Evolutionary conservation across 768 basidiomycete species (phyloP).

Genomic region (Agaricus blazei): DNA sequence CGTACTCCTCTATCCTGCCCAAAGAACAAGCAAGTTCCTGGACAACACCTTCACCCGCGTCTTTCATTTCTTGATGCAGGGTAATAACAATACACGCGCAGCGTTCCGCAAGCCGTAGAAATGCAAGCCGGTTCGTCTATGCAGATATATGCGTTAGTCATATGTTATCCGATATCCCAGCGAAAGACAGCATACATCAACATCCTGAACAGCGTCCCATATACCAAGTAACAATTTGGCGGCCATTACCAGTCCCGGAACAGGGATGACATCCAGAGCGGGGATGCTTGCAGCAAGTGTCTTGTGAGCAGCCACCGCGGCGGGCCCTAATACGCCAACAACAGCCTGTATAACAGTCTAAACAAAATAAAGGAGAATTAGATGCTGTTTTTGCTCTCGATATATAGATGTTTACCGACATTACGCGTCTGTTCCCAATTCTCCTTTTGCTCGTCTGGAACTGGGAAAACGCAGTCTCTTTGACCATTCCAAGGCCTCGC

Average conservation of each 20-base stretch:
- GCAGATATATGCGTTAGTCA: neutral
- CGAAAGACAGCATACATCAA: constrained; percentile 45
- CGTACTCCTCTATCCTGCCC: constrained; percentile 41
- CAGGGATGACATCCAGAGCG: constrained; percentile 43
- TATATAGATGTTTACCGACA: constrained; percentile 17
- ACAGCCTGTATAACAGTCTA: constrained; percentile 34
- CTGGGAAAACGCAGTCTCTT: constrained; percentile 26
- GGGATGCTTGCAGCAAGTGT: constrained; percentile 36
- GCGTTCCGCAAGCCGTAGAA: constrained; percentile 66
- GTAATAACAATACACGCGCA: constrained; percentile 66
- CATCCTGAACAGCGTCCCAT: constrained; percentile 58
- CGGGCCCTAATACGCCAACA: constrained; percentile 34
- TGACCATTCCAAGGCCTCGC: constrained; percentile 24
- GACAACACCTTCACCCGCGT: constrained; percentile 49
- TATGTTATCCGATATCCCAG: neutral
- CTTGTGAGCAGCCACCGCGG: constrained; percentile 39
- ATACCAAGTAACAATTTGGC: constrained; percentile 50
- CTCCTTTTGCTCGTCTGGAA: constrained; percentile 34
- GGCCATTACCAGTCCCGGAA: constrained; percentile 49
- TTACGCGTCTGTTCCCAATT: constrained; percentile 31
- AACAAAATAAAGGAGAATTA: neutral
- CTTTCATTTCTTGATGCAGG: constrained; percentile 54
- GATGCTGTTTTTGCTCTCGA: constrained; percentile 1
- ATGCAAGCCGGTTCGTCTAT: constrained; percentile 64
- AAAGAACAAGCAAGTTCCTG: constrained; percentile 49